Evolutionary conservation across 2,329 filamentous ascomycete species (phyloP).

Genomic region (Ambrosiella xylebori): DNA sequence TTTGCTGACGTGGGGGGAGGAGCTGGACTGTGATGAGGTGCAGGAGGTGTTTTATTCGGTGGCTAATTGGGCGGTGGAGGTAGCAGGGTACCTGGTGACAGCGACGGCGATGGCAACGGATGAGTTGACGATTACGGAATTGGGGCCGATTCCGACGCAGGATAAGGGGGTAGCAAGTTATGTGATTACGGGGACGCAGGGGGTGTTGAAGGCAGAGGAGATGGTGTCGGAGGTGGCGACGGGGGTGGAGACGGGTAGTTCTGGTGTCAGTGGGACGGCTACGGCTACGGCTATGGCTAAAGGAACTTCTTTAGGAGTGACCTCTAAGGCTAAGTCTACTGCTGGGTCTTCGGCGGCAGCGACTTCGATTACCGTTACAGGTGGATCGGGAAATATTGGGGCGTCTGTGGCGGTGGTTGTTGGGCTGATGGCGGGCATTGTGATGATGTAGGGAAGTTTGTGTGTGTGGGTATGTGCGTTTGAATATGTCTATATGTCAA

Average conservation of each 20-base stretch:
- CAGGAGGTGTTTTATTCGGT: background rate
- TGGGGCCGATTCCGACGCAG: background rate
- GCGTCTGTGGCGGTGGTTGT: background rate
- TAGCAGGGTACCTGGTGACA: background rate
- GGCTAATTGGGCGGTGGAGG: background rate
- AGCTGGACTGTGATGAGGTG: background rate
- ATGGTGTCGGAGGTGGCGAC: background rate
- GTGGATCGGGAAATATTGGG: background rate
- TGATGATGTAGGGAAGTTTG: background rate
- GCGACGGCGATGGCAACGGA: background rate
- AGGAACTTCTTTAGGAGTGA: background rate
- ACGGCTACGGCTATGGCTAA: background rate
- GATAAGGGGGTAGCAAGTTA: too few relatives aligned
- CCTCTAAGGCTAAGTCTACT: background rate
- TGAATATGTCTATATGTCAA: too few relatives aligned
- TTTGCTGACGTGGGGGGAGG: background rate
- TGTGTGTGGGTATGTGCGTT: too few relatives aligned
- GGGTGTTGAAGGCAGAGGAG: background rate
- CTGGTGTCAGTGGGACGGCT: background rate
- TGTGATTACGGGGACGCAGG: background rate
- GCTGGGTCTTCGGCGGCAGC: background rate
- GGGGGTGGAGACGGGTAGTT: background rate
- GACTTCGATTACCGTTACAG: background rate
- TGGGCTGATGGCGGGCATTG: background rate
- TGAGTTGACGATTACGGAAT: background rate